A percentile compares a stretch with the other conserved stretches of the same genome.
Evolutionary conservation across 306 rosid species (phyloP).

Genomic region (Medicago truncatula): DNA sequence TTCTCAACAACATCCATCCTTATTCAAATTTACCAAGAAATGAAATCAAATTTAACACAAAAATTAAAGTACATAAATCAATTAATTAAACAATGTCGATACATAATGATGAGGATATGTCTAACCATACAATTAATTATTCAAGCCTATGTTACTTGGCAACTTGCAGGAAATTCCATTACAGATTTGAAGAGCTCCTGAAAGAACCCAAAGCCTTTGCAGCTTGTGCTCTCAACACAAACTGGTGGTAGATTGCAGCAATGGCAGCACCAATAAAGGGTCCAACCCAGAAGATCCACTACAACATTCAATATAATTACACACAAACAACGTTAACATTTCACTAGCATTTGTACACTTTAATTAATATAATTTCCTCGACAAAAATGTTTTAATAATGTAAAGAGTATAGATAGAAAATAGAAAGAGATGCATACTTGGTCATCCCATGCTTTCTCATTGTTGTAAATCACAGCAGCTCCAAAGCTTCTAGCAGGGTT

Average conservation of each 20-base stretch:
- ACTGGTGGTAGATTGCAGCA: constrained; percentile 60
- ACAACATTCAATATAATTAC: too few relatives aligned
- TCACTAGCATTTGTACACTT: not conserved
- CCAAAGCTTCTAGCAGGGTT: constrained; percentile 62
- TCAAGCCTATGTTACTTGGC: not conserved
- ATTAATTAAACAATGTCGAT: not conserved
- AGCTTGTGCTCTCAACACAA: constrained; percentile 52
- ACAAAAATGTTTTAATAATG: not conserved
- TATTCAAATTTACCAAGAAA: not conserved
- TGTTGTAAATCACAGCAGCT: constrained; percentile 50
- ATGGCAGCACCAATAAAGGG: constrained; percentile 58
- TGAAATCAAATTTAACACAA: not conserved
- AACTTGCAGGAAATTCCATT: not conserved
- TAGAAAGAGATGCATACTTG: constrained; percentile 32
- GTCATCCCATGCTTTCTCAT: constrained; percentile 54
- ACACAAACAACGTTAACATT: not conserved
- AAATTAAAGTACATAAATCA: not conserved
- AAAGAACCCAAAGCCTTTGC: constrained; percentile 56
- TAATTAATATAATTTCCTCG: too few relatives aligned
- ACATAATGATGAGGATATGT: constrained; percentile 15
- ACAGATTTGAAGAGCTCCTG: constrained; percentile 49
- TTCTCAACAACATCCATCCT: constrained; percentile 7
- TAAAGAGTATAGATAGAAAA: not conserved
- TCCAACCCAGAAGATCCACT: constrained; percentile 64
- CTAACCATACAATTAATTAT: not conserved